phyloP scores from a whole-genome alignment of 1,139 yeast genomes.

The Diutina mesorugosa region DNA sequence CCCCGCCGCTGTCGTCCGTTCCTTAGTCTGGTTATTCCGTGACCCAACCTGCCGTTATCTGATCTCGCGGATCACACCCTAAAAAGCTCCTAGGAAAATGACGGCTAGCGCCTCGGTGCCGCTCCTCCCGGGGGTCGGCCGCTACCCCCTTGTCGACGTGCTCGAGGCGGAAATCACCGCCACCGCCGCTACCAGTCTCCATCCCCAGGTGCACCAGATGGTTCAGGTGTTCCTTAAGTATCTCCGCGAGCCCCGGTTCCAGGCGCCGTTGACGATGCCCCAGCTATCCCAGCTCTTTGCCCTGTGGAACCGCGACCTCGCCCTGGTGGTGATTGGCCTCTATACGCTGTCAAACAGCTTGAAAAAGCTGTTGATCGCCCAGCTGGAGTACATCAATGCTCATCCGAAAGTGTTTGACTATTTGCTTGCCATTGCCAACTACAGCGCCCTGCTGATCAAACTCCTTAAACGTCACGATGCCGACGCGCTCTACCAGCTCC shows the following conservation, averaged over 20 bases:
- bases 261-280: constrained; percentile 23
- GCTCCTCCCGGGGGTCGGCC: background rate
- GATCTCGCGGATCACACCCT: too few species aligned
- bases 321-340: constrained; percentile 19
- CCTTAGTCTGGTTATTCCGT: too few species aligned
- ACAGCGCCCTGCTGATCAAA: constrained; percentile 25
- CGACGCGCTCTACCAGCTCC: constrained; percentile 23
- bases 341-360: constrained; percentile 27
- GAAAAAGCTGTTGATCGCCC: constrained; percentile 25
- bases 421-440: constrained; percentile 31
- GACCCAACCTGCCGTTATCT: too few species aligned
- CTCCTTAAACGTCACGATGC: constrained; percentile 24
- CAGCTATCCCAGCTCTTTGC: constrained; percentile 23
- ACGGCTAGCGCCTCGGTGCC: background rate
- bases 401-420: constrained; percentile 26
- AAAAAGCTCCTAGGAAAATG: background rate
- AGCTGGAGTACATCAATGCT: constrained; percentile 15
- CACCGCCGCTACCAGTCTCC: constrained; percentile 3
- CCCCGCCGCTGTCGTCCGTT: background rate
- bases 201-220: constrained; percentile 13
- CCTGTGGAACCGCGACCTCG: constrained; percentile 24
- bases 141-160: background rate
- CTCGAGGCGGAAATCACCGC: background rate
- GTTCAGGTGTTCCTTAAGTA: constrained; percentile 21
- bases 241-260: constrained; percentile 32